phyloP scores from a whole-genome alignment of 2,329 filamentous ascomycete species.

The Neofusicoccum laricinum region DNA sequence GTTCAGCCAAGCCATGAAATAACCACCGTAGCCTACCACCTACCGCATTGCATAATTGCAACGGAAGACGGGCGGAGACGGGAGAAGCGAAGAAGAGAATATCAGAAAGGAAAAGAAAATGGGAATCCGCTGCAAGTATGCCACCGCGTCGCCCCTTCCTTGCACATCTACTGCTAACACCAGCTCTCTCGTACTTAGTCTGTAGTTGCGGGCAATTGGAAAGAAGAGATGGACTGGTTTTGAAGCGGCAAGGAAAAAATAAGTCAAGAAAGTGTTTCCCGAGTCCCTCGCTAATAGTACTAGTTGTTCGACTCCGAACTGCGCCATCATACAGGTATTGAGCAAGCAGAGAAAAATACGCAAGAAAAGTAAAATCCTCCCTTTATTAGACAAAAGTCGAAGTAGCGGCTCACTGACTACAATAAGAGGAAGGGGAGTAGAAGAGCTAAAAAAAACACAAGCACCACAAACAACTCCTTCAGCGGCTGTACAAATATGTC shows the following conservation, averaged over 20 bases:
- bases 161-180: not conserved
- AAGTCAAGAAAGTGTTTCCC: not conserved
- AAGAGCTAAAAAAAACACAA: not conserved
- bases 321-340: conserved; percentile 13
- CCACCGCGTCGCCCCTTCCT: not conserved
- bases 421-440: not conserved
- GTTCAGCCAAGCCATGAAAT: not conserved
- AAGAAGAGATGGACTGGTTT: not conserved
- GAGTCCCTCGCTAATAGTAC: conserved; percentile 2
- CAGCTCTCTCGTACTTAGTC: not conserved
- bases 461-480: not conserved
- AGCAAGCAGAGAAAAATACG: conserved; percentile 7
- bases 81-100: not conserved
- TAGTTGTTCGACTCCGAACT: conserved; percentile 8
- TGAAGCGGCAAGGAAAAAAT: not conserved
- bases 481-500: not conserved
- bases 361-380: conserved; percentile 8
- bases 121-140: too few relatives aligned
- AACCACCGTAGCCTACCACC: not conserved
- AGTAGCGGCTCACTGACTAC: conserved; percentile 2
- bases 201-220: not conserved
- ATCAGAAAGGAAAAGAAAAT: not conserved
- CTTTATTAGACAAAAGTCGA: conserved; percentile 7
- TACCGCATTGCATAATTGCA: not conserved
- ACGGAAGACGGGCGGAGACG: not conserved